A percentile compares a stretch with the other conserved stretches of the same genome.
phyloP scores from a whole-genome alignment of 1,284 basidiomycete species.

The Entoloma clypeatum region DNA sequence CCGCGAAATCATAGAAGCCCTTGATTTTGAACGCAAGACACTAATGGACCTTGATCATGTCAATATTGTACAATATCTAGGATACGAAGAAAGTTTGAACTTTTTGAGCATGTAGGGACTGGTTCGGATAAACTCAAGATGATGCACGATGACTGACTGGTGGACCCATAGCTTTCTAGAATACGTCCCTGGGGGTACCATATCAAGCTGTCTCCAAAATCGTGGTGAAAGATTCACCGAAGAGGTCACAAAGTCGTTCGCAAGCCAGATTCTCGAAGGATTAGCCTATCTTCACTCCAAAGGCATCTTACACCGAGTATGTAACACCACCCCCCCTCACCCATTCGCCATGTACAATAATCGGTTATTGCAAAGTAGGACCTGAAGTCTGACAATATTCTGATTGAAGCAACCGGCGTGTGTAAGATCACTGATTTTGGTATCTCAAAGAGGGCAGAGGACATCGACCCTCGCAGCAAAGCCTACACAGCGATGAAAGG shows the following conservation, averaged over 20 bases:
- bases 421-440: slow-evolving; percentile 85
- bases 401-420: slow-evolving; percentile 66
- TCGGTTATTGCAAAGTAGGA: too few relatives aligned
- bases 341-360: too few relatives aligned
- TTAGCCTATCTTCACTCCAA: slow-evolving; percentile 71
- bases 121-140: not conserved
- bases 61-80: slow-evolving; percentile 72
- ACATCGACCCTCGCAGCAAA: slow-evolving; percentile 54
- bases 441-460: slow-evolving; percentile 55
- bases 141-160: not conserved
- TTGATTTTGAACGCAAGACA: slow-evolving; percentile 63
- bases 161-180: slow-evolving; percentile 50
- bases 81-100: slow-evolving; percentile 59
- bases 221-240: slow-evolving; percentile 68
- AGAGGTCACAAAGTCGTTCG: slow-evolving; percentile 67
- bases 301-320: slow-evolving; percentile 71
- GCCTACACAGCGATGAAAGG: slow-evolving; percentile 62
- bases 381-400: slow-evolving; percentile 78
- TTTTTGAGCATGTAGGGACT: slow-evolving; percentile 53
- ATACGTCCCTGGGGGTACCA: slow-evolving; percentile 79
- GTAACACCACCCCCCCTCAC: too few relatives aligned
- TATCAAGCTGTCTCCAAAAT: slow-evolving; percentile 62
- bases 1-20: slow-evolving; percentile 53
- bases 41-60: slow-evolving; percentile 69
- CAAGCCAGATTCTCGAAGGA: slow-evolving; percentile 68